phyloP scores from a whole-genome alignment of 495 filamentous ascomycete genomes.

The Lentithecium fluviatile region DNA sequence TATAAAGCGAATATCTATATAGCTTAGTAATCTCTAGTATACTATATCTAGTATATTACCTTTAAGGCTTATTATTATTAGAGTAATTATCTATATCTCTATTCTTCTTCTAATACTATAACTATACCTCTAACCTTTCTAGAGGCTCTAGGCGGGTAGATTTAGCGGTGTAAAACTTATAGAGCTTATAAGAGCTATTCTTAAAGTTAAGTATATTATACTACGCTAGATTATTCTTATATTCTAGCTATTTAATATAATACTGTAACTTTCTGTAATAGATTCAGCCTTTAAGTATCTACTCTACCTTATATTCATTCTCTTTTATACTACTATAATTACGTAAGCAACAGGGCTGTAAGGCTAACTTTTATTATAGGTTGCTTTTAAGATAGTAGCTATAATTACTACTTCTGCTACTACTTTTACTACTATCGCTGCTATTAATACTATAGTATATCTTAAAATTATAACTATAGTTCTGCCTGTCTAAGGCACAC shows the following conservation, averaged over 20 bases:
- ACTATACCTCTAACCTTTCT: background rate
- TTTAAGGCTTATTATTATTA: constrained; percentile 2
- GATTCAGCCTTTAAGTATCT: background rate
- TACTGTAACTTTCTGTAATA: background rate
- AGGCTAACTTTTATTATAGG: no score
- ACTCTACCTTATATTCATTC: no score
- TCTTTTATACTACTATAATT: no score
- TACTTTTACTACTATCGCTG: no score
- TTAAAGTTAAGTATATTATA: background rate
- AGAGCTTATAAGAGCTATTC: background rate
- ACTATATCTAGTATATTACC: background rate
- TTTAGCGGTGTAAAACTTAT: background rate
- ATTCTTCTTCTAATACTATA: background rate
- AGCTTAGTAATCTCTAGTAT: background rate
- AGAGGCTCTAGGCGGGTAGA: background rate
- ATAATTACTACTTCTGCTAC: no score
- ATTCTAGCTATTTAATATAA: background rate
- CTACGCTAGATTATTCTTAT: background rate
- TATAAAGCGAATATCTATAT: background rate
- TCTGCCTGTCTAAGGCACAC: no score
- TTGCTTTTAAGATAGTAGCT: no score
- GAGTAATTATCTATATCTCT: background rate
- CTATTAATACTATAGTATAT: no score
- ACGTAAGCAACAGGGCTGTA: no score
- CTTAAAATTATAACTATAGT: no score